Conservation (phyloP, 2,329 filamentous ascomycete species). For the Septoria petroselini region DNA sequence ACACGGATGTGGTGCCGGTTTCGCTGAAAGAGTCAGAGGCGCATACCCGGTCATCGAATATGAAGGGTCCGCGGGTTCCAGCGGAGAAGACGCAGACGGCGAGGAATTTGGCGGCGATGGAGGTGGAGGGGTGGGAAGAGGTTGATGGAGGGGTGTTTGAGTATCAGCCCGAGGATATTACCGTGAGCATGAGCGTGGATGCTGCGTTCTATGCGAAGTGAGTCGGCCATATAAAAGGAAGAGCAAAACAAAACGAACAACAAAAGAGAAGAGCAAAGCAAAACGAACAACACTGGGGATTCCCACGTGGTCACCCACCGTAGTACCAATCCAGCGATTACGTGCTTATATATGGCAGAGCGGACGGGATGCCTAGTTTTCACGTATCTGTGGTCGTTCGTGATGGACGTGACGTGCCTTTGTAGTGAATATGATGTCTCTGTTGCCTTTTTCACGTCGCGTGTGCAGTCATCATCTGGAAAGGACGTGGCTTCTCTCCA, state of each 20-base stretch:
- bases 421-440: too few species aligned
- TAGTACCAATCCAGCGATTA: slow-evolving; percentile 1
- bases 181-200: too few species aligned
- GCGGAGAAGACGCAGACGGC: slow-evolving; percentile 1
- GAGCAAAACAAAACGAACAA: too few species aligned
- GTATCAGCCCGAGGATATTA: slow-evolving; percentile 19
- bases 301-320: not conserved
- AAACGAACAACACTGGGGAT: too few species aligned
- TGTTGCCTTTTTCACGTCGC: too few species aligned
- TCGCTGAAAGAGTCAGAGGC: slow-evolving; percentile 5
- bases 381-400: slow-evolving; percentile 14
- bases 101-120: slow-evolving; percentile 13
- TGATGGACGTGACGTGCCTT: too few species aligned
- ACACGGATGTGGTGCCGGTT: slow-evolving; percentile 4
- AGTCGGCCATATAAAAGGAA: too few species aligned
- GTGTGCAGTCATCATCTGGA: too few species aligned
- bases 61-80: slow-evolving; percentile 4
- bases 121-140: slow-evolving; percentile 8
- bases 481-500: too few species aligned
- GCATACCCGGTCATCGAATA: slow-evolving; percentile 1
- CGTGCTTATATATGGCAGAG: slow-evolving; percentile 3
- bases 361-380: slow-evolving; percentile 4
- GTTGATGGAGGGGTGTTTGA: slow-evolving; percentile 5
- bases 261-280: too few species aligned
- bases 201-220: too few species aligned